A percentile compares a stretch with the other conserved stretches of the same genome.
Conservation (phyloP, 495 filamentous ascomycete species). For the Hyaloscypha variabilis region DNA sequence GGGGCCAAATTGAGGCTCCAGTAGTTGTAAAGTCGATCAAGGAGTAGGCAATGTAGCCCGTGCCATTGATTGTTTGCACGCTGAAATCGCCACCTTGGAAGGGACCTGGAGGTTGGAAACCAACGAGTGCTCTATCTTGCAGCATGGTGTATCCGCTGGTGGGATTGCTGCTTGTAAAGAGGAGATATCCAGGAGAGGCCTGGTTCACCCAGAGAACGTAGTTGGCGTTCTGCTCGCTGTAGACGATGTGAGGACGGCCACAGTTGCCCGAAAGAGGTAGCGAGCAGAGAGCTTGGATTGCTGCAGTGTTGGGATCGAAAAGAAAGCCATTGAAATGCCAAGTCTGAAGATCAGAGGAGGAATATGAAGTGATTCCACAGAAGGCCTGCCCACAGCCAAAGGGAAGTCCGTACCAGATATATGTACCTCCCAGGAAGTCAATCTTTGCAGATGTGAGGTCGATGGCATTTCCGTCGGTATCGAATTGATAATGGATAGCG, state of each 20-base stretch:
- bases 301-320: slow-evolving; percentile 18
- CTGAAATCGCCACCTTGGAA: slow-evolving; percentile 24
- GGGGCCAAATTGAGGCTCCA: slow-evolving; percentile 26
- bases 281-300: slow-evolving; percentile 16
- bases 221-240: slow-evolving; percentile 12
- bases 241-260: slow-evolving; percentile 22
- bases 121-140: slow-evolving; percentile 17
- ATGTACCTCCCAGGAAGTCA: slow-evolving; percentile 21
- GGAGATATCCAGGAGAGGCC: slow-evolving; percentile 20
- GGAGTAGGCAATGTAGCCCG: slow-evolving; percentile 23
- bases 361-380: slow-evolving; percentile 21
- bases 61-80: slow-evolving; percentile 24
- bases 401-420: slow-evolving; percentile 26
- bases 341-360: slow-evolving; percentile 21
- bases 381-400: slow-evolving; percentile 15
- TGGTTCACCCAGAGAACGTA: slow-evolving; percentile 25
- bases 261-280: slow-evolving; percentile 12
- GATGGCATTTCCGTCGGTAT: slow-evolving; percentile 27
- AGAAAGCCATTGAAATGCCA: slow-evolving; percentile 24
- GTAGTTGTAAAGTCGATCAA: slow-evolving; percentile 22
- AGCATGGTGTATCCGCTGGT: slow-evolving; percentile 15
- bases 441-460: slow-evolving; percentile 24
- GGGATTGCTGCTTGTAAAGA: slow-evolving; percentile 16
- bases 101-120: slow-evolving; percentile 21
- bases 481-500: slow-evolving; percentile 20